Base-by-base conservation (phyloP, 1,284 basidiomycete genomes). In the Sporisorium sorghi region DNA sequence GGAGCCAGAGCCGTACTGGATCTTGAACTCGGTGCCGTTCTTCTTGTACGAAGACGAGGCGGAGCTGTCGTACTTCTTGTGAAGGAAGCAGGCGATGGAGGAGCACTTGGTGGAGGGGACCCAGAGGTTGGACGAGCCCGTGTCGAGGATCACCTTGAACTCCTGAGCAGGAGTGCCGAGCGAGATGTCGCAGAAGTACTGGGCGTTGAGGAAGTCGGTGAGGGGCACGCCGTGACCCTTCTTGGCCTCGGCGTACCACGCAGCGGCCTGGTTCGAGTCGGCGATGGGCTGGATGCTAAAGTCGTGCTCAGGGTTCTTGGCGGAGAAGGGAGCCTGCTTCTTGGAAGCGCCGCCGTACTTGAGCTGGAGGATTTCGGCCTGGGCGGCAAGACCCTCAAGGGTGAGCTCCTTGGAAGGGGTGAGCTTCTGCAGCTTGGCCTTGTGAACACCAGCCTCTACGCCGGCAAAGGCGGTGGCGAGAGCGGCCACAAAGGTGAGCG, bases 31-130 rank as follows among this genome's bases (percentile, higher is more conserved):
- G 62, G 93, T 88, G 24, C 95, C 97, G 86, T 99, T 99, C 80
- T 90, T 88, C 87, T 93, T 93, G 90, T 97, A 92, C 0, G 94
- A 91, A 1, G 90, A 90, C 1, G 97, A 99, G 42, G 67, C 59
- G n/a, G 86, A 84, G 15, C 92, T 91, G 81, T 98, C 92, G 85
- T 98, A 99, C 88, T 97, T 97, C 83, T 89, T 82, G 84, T 98
- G 96, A 48, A 97, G 88, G 91, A 99, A 99, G 87, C 97, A 99
- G 26, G 97, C 95, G 80, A 99, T 99, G 33, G 93, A 96, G 12
- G 90, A 92, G 87, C 97, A 99, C 76, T 89, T 86, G 33, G 87
- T 86, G 80, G 93, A 93, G 11, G 97, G 97, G 7, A 97, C 92
- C 94, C 94, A 97, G 21, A 96, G 89, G 85, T 96, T 96, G 85